Percentiles rank a stretch among this genome's conserved stretches.
Evolutionary conservation across 176 grass and related monocot species (phyloP).

Genomic region (Chloris gayana): DNA sequence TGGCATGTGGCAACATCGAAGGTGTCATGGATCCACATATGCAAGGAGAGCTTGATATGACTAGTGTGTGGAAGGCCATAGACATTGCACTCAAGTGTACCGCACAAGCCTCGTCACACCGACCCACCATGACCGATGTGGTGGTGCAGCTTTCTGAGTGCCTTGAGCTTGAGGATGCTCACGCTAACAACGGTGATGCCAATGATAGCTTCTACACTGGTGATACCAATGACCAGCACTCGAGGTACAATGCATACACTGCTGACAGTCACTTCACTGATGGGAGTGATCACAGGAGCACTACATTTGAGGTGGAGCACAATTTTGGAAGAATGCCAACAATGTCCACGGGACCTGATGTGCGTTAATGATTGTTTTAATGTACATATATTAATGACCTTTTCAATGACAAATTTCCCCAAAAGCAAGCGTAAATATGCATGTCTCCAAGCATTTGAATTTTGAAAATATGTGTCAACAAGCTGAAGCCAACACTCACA

Average conservation of each 20-base stretch:
- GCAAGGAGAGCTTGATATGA: conserved; percentile 25
- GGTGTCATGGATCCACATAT: conserved; percentile 30
- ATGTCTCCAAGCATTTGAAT: too few relatives aligned
- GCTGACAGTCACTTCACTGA: conserved; percentile 8
- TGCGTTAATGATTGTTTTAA: too few relatives aligned
- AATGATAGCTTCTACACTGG: conserved; percentile 6
- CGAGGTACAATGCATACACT: conserved; percentile 1
- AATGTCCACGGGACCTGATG: conserved; percentile 28
- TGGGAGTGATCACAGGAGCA: conserved; percentile 31
- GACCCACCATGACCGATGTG: too few relatives aligned
- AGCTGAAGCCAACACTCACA: too few relatives aligned
- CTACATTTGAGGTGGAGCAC: conserved; percentile 38
- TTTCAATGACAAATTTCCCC: too few relatives aligned
- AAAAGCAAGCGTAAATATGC: too few relatives aligned
- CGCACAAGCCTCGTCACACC: too few relatives aligned
- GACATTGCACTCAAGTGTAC: not conserved
- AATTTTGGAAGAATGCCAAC: conserved; percentile 40
- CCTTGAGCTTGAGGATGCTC: not conserved
- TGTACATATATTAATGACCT: too few relatives aligned
- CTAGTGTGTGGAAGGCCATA: conserved; percentile 40
- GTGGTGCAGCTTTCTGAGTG: not conserved
- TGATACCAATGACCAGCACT: not conserved
- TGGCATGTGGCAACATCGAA: conserved; percentile 43
- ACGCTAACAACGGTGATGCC: not conserved
- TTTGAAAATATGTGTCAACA: too few relatives aligned